Percentiles rank a stretch among this genome's conserved stretches.
These are phyloP conservation scores for Flaveria bidentis DNA, from an alignment of 129 eudicot species.

Conservation along the genomic window DNA sequence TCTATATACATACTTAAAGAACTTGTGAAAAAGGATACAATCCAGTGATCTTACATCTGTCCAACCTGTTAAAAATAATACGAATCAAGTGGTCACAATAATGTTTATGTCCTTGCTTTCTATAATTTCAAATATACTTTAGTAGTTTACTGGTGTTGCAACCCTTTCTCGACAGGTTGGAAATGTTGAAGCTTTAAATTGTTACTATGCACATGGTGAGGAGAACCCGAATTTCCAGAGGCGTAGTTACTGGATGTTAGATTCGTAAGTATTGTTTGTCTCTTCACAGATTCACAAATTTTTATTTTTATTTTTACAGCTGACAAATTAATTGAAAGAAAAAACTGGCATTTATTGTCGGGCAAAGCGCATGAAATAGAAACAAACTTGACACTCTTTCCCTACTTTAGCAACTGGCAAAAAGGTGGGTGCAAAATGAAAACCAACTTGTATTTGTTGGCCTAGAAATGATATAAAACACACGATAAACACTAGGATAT, in stretches of 20 bases:
- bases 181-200: slow-evolving; percentile 82
- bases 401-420: not conserved
- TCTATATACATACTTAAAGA: no score
- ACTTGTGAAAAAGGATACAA: not conserved
- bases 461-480: no score
- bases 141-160: slow-evolving; percentile 1
- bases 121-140: not conserved
- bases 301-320: slow-evolving; percentile 9
- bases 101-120: no score
- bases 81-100: not conserved
- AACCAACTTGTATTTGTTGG: not conserved
- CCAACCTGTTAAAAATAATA: not conserved
- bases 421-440: not conserved
- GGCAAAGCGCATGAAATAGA: slow-evolving; percentile 4
- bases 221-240: slow-evolving; percentile 78
- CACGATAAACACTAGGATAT: no score
- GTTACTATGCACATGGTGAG: slow-evolving; percentile 94
- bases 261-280: slow-evolving; percentile 56
- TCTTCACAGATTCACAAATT: slow-evolving; percentile 4
- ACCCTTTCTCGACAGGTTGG: slow-evolving; percentile 68
- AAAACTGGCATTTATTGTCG: not conserved
- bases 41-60: not conserved
- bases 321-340: not conserved
- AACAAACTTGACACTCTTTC: not conserved
- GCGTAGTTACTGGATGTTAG: slow-evolving; percentile 97